Base-by-base conservation (phyloP, 1,139 yeast genomes). In the Saccharomyces hybrid region DNA sequence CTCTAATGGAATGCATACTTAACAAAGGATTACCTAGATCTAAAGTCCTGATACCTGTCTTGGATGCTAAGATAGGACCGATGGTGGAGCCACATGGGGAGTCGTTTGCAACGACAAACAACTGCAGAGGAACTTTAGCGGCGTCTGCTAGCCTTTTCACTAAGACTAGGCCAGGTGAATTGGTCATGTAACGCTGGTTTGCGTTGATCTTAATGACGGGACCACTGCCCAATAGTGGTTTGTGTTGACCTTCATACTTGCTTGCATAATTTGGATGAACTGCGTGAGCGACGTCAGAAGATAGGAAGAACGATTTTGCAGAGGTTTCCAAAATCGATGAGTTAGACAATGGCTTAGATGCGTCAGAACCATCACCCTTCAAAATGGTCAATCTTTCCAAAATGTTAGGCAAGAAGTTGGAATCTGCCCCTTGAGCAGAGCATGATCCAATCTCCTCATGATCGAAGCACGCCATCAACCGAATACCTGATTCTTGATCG, bases 271-370 rank as follows among this genome's bases (percentile, higher is more conserved):
- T 93, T 57, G 99, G 99, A 68, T 93, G 96, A 42, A 91, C 85
- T 31, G 96, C 98, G 67, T 93, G 99, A 1, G 98, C 96, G 84
- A 89, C 93, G 69, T 93, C 99, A 0, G 96, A 89, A 0, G 98
- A 91, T 52, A 93, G 72, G 62, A 93, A 79, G 71, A 93, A 91
- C 1, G 98, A 89, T 67, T 84, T 86, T 13, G 96, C 81, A 72
- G 86, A 80, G 0, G 89, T 73, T 67, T 85, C 84, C 60, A 81
- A 79, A 59, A 81, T 79, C 51, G 71, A 68, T 48, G 74, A 60
- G 56, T 57, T 61, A 23, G 63, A 60, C 20, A 64, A 59, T 11
- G 63, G 68, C 2, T 66, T 62, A 4, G 61, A 51, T 14, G 61
- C 63, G 41, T 63, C 64, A 2, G 69, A 63, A 0, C 72, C 73